Conservation (phyloP, 805 yeast species). For the Yueomyces sinensis region DNA sequence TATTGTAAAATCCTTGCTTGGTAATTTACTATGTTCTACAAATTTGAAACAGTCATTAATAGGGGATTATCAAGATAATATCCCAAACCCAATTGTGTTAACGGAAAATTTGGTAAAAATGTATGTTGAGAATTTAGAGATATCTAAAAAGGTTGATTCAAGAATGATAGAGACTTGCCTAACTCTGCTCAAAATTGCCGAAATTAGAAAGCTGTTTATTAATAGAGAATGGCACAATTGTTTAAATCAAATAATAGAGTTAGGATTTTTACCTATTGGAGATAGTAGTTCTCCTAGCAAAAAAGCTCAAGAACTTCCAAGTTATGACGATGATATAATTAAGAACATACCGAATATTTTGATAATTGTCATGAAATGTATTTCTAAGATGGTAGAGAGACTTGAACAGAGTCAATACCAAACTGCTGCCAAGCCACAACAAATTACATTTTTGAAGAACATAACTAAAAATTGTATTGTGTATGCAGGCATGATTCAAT, state of each 20-base stretch:
- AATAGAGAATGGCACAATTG: constrained; percentile 46
- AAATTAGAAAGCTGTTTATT: constrained; percentile 49
- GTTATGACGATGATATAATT: constrained; percentile 55
- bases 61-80: constrained; percentile 28
- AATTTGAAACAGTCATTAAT: constrained; percentile 50
- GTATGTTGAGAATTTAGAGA: constrained; percentile 42
- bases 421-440: constrained; percentile 37
- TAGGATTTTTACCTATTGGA: constrained; percentile 56
- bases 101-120: constrained; percentile 24
- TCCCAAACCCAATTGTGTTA: constrained; percentile 24
- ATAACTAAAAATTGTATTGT: constrained; percentile 83
- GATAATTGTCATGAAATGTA: constrained; percentile 68
- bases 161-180: constrained; percentile 53
- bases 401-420: constrained; percentile 28
- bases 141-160: constrained; percentile 40
- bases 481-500: constrained; percentile 89
- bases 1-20: constrained; percentile 61
- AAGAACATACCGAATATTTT: constrained; percentile 71
- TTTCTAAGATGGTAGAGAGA: constrained; percentile 42
- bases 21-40: constrained; percentile 61
- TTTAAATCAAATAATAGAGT: constrained; percentile 38
- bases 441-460: constrained; percentile 39
- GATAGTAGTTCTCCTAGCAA: constrained; percentile 47
- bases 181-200: constrained; percentile 50
- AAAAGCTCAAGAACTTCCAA: constrained; percentile 53